Base-by-base conservation (phyloP, 192 early-diverging fungal genomes). In the Podila epigama region DNA sequence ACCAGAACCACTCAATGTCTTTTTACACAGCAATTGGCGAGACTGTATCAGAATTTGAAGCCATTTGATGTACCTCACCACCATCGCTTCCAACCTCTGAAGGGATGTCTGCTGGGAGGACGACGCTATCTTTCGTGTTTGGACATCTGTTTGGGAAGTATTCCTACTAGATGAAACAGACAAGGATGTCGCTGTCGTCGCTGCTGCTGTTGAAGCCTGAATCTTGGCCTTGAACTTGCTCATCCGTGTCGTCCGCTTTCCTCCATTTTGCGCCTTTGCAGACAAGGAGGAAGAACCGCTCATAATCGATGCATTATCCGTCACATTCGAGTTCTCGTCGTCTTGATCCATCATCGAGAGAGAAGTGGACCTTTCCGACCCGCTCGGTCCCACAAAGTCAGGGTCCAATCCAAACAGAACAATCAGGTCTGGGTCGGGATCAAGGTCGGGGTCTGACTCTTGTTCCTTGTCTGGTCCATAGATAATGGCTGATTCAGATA, bases 51-150 rank as follows among this genome's bases (percentile, higher is more conserved):
- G 40, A 8, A 77, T 61, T 16, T 77, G 73, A 15, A 77, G 57
- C 73, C 73, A 77, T 27, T 77, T 77, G 35, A 77, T 68, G 20
- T 77, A 77, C 28, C 73, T 53, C 25, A 77, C n/a, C 31, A 77
- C 73, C 73, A 77, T 77, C 0, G 66, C 73, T 22, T 77, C 73
- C 50, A 77, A 22, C 35, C 66, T 35, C 9, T 20, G 55, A 12
- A 36, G 27, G 3, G 39, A 20, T 7, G 39, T 35, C 6, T 41
- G 63, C 18, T 51, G 20, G 40, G 60, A 28, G n/a, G n/a, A n/a
- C n/a, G n/a, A n/a, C n/a, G n/a, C 4, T 48, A 16, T 41, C 11
- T 22, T 33, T n/a, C 2, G 3, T 36, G 22, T 39, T 1, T 33
- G 37, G 18, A 20, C 22, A 28, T 60, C 40, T 40, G 36, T 32